Base-by-base conservation (phyloP, 2,329 filamentous ascomycete genomes). In the Fusarium odoratissimum region DNA sequence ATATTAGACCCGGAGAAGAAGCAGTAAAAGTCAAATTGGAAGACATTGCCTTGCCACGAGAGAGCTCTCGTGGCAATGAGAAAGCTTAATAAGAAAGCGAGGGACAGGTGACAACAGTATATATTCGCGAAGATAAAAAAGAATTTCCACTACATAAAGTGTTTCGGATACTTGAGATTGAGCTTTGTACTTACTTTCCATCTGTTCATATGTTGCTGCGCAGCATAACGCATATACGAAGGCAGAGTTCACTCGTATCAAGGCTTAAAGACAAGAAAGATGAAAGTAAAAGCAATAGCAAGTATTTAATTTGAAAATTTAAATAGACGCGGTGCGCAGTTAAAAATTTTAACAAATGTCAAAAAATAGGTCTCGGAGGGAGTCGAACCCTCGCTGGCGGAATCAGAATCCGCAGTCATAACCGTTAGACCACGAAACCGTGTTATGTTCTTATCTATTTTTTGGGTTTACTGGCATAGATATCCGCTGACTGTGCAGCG, bases 331-430 rank as follows among this genome's bases (percentile, higher is more conserved):
- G 33, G 16, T 8, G 13, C 7, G 7, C 2, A 33, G 1, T 16
- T 8, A 28, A 8, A 28, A 14, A 37, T 17, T 10, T 2, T 19
- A 6, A 11, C 9, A 37, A 1, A 19, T 19, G 6, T 11, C 17
- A 41, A 48, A n/a, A n/a, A 48, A 9, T 11, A 48, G 49, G 49
- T 54, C 49, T 54, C 49, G 49, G 49, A 54, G 49, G 49, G 49
- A 54, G 49, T 54, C 49, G 49, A 54, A 54, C 49, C 49, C 49
- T 52, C 49, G 49, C 49, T 38, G 49, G 49, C 49, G 49, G 49
- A 52, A 52, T 52, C 49, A 52, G 49, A 52, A 52, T 52, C 49
- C 49, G 49, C 49, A 52, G 49, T 52, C 49, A 52, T 52, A 52
- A 51, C 46, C 46, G 46, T 51, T 35, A 51, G 46, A 51, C 46